Evolutionary conservation across 805 yeast species (phyloP), one percentile per base, ranked within the genome.

Genomic region (Wickerhamomyces chambardii): DNA sequence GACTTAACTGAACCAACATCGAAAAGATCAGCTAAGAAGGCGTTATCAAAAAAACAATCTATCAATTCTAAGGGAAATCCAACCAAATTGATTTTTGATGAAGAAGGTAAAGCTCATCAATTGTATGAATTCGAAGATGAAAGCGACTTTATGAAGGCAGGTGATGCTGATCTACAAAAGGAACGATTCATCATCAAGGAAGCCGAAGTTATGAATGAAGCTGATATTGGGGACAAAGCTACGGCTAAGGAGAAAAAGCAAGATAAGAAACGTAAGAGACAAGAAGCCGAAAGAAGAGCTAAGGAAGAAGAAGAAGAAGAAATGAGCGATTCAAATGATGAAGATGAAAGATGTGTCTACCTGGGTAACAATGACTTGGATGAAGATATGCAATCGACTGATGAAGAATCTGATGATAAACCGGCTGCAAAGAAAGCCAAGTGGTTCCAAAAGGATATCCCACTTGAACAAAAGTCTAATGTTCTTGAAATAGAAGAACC

Each of bases 51-150:
- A 64, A 92, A 90, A 55, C 71, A 75, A 28, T 73, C 87, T 2
- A 46, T 76, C 17, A 63, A 77, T 32, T 54, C 66, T 12, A 72
- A 71, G 42, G 84, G 85, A 1, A 72, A 75, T 38, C 81, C 95
- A 15, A 75, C 82, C 16, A 92, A 87, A 55, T 56, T 90, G 46
- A 68, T 73, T 36, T 92, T 90, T 52, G 99, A 92, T 53, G 98
- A 92, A 42, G 97, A 90, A 3, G 99, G 99, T 19, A 69, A 67
- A 5, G 81, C 97, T 0, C 97, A 90, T 58, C 84, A 95, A 9
- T 66, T 90, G 5, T 92, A 92, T 52, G 97, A 90, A 59, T 67
- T 92, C 40, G 87, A 85, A 53, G 84, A 82, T 46, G 97, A 86
- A 58, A 92, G 78, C 29, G 95, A 84, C 39, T 92, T 92, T 71